phyloP scores from a whole-genome alignment of 306 rosid genomes.

The Inga leiocalycina region DNA sequence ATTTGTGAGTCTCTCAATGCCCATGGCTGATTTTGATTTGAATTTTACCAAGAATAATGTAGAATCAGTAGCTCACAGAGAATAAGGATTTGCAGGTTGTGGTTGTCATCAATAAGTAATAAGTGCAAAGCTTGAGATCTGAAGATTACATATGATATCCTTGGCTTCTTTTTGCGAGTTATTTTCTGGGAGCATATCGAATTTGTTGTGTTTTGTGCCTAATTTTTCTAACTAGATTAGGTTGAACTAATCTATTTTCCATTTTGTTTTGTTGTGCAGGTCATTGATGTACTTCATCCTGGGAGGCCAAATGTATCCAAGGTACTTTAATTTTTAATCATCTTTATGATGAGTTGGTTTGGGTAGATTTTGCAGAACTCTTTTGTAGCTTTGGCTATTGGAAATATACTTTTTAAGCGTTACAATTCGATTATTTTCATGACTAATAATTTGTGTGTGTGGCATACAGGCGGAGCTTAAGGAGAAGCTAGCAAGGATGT shows the following conservation, averaged over 20 bases:
- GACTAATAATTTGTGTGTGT: background rate
- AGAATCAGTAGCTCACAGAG: background rate
- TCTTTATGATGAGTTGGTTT: background rate
- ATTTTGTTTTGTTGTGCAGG: conserved; percentile 37
- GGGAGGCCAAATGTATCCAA: conserved; percentile 92
- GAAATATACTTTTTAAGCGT: background rate
- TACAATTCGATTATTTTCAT: background rate
- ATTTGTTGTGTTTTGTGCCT: background rate
- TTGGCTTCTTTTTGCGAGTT: background rate
- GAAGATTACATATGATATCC: background rate
- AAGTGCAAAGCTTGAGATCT: background rate
- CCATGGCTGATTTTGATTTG: background rate
- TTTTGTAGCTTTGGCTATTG: background rate
- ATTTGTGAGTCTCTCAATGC: conserved; percentile 56
- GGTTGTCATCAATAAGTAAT: too few species aligned
- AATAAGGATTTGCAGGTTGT: background rate
- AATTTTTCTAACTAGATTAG: background rate
- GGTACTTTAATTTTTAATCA: conserved; percentile 37
- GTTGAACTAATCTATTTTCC: background rate
- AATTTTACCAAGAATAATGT: background rate
- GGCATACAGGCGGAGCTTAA: conserved; percentile 74
- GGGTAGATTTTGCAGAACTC: background rate
- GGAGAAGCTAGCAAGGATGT: conserved; percentile 80
- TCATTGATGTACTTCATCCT: conserved; percentile 89
- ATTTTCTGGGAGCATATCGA: background rate